Base-by-base conservation (phyloP, 441 rosid species). In the Biscutella laevigata region DNA sequence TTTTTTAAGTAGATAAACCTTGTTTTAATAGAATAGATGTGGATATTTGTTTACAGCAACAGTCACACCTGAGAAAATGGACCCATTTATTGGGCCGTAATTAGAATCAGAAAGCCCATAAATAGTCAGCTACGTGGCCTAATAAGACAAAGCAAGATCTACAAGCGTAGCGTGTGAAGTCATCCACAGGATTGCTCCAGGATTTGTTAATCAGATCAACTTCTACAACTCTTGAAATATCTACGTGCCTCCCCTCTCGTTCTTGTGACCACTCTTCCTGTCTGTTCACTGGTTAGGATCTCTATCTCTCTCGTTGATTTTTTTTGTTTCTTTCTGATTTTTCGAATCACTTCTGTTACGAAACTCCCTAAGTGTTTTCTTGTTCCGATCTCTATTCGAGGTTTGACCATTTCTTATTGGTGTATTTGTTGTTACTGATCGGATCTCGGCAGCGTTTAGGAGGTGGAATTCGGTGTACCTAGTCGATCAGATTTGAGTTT, bases 191-290 rank as follows among this genome's bases (percentile, higher is more conserved):
- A 58, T 58, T 6, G 11, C 35, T 4, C 25, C 64, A 57, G 54
- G 48, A 36, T 24, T 51, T 24, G 53, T 37, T 33, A 51, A 59
- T 52, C 33, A 59, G 66, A 66, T 66, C 61, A 66, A 27, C 41
- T 34, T 46, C 46, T 46, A 17, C 66, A 38, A 53, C 43, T 52
- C 34, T 32, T 42, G 29, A 43, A 52, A 48, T 57, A 57, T 52
- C n/a, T n/a, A 67, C 71, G 67, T 67, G 71, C 71, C 12, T 61
- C n/a, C 45, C 59, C 21, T 42, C 53, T 49, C 53, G n/a, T 14
- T 47, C 62, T 61, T 55, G 59, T 54, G 71, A 67, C 71, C 62
- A 49, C 71, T 61, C 66, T 61, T 61, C 59, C 40, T 42, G 15
- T 38, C 43, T 58, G 3, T 49, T 67, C 56, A 62, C 70, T 59